Percentiles rank a stretch among this genome's conserved stretches.
Evolutionary conservation across 2,329 filamentous ascomycete species (phyloP).

Genomic region (Aureobasidium sp.): DNA sequence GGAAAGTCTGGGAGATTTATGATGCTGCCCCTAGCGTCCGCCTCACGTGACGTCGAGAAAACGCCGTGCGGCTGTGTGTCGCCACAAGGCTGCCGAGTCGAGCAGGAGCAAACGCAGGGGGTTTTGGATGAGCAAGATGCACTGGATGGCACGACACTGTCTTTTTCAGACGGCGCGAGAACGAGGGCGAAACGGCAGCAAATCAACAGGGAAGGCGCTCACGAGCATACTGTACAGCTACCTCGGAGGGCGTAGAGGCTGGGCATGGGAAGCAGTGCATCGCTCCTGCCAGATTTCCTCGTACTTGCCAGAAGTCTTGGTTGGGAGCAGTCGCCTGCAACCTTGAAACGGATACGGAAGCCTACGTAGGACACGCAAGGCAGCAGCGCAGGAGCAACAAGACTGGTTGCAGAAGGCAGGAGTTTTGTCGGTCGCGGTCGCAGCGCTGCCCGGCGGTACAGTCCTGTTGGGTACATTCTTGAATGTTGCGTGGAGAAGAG

Average conservation of each 20-base stretch:
- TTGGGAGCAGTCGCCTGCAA: not conserved
- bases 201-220: not conserved
- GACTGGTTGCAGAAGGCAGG: not conserved
- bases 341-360: not conserved
- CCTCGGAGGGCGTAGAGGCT: not conserved
- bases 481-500: not conserved
- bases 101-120: conserved; percentile 7
- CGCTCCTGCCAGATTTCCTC: not conserved
- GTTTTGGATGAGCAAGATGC: conserved; percentile 2
- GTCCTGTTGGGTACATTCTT: not conserved
- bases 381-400: not conserved
- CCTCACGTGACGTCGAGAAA: not conserved
- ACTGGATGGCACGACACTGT: not conserved
- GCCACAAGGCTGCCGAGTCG: conserved; percentile 1
- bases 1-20: conserved; percentile 3
- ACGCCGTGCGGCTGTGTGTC: not conserved
- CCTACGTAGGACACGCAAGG: not conserved
- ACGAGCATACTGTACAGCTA: not conserved
- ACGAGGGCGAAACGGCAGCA: not conserved
- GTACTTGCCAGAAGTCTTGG: conserved; percentile 9
- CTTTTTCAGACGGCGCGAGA: not conserved
- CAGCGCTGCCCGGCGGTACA: not conserved
- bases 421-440: not conserved
- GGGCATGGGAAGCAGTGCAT: not conserved
- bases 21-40: not conserved